These are phyloP conservation scores for Phycomyces blakesleeanus DNA, from an alignment of 192 early-diverging fungal species.

Conservation along the genomic window DNA sequence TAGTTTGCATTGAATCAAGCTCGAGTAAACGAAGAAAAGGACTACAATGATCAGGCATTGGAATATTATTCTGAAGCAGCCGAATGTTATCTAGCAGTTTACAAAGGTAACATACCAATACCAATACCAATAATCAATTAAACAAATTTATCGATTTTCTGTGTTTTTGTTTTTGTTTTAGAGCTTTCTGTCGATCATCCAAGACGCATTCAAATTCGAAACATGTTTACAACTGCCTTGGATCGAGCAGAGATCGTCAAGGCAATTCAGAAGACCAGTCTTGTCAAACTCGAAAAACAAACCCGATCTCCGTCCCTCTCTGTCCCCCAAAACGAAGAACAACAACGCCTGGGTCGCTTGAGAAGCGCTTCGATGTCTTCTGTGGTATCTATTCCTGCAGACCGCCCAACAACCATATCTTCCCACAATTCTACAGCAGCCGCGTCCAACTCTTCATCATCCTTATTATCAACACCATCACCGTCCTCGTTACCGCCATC, in stretches of 20 bases:
- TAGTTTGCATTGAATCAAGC: slow-evolving; percentile 29
- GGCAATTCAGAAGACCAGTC: slow-evolving; percentile 27
- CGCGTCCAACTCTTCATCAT: too few species aligned
- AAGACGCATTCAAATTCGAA: background rate
- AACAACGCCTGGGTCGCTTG: too few species aligned
- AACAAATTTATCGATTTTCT: background rate
- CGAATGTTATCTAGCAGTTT: slow-evolving; percentile 42
- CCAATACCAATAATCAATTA: background rate
- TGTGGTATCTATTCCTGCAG: background rate
- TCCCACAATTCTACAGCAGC: too few species aligned
- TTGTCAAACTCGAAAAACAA: background rate
- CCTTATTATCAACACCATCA: too few species aligned
- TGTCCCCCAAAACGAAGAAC: too few species aligned
- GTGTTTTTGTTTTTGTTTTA: too few species aligned
- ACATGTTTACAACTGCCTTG: slow-evolving; percentile 31
- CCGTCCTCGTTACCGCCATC: too few species aligned
- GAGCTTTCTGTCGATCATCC: too few species aligned
- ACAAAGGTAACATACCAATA: slow-evolving; percentile 34
- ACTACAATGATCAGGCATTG: slow-evolving; percentile 41
- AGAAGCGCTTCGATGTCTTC: background rate
- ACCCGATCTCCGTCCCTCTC: too few species aligned
- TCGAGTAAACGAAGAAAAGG: slow-evolving; percentile 34
- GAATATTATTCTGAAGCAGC: slow-evolving; percentile 49
- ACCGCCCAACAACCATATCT: too few species aligned
- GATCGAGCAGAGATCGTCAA: slow-evolving; percentile 47